Evolutionary conservation across 192 early-diverging fungal species (phyloP).

Genomic region (Mortierella hygrophila): DNA sequence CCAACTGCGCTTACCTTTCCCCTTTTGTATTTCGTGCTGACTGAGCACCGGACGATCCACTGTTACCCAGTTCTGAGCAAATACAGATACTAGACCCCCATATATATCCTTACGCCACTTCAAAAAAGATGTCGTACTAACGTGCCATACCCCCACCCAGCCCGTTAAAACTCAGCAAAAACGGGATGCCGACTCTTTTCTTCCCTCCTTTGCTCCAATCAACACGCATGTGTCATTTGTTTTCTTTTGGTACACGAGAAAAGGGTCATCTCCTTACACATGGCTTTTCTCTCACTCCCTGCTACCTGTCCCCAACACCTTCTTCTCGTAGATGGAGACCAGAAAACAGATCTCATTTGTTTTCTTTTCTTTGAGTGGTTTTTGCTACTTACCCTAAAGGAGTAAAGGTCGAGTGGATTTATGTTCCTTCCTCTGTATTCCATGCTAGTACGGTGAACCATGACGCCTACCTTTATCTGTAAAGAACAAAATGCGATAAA

Average conservation of each 20-base stretch:
- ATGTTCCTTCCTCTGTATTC: background rate
- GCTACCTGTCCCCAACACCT: background rate
- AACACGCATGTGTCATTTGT: slow-evolving; percentile 1
- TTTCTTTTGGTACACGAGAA: background rate
- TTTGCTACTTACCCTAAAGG: background rate
- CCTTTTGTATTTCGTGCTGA: background rate
- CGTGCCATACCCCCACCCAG: background rate
- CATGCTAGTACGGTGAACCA: background rate
- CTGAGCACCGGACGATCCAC: background rate
- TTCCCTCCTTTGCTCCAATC: background rate
- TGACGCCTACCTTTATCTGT: background rate
- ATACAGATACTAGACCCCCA: background rate
- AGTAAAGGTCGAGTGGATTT: background rate
- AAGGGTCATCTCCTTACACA: background rate
- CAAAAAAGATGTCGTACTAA: background rate
- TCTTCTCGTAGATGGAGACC: background rate
- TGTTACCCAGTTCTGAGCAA: background rate
- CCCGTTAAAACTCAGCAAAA: slow-evolving; percentile 4
- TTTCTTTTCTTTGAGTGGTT: background rate
- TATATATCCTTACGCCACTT: background rate
- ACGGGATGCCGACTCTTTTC: background rate
- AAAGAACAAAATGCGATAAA: background rate
- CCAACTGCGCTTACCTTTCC: background rate
- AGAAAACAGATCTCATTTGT: background rate
- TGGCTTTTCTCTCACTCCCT: background rate